Evolutionary conservation across 2,329 filamentous ascomycete genomes (phyloP).

Genomic region (Ceratocystiopsis brevicomis): DNA sequence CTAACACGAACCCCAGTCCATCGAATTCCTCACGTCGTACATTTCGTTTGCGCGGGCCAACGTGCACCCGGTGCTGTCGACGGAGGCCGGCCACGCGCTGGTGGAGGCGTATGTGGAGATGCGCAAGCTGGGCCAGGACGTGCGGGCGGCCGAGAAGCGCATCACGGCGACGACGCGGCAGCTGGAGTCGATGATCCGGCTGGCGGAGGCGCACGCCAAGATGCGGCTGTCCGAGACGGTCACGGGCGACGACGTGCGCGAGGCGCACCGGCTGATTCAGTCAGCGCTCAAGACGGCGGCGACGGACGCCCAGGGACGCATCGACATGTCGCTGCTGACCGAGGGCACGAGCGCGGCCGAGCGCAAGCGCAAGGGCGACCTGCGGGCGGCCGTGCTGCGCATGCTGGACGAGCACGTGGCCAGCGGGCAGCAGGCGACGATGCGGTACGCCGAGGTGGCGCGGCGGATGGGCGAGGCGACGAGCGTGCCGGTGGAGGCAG

Average conservation of each 20-base stretch:
- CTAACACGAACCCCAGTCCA: constrained; percentile 37
- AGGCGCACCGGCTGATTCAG: constrained; percentile 85
- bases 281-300: constrained; percentile 89
- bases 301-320: constrained; percentile 82
- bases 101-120: constrained; percentile 82
- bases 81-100: constrained; percentile 64
- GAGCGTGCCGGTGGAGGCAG: constrained; percentile 51
- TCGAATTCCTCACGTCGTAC: constrained; percentile 91
- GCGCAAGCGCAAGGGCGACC: constrained; percentile 59
- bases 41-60: constrained; percentile 88
- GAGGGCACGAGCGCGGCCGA: constrained; percentile 89
- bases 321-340: constrained; percentile 89
- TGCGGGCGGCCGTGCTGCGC: constrained; percentile 60
- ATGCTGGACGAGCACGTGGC: constrained; percentile 72
- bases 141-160: constrained; percentile 75
- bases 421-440: constrained; percentile 34
- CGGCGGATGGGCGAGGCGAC: constrained; percentile 53
- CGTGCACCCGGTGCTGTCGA: constrained; percentile 65
- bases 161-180: constrained; percentile 96
- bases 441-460: constrained; percentile 62
- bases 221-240: constrained; percentile 74
- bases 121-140: constrained; percentile 78
- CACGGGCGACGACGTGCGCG: constrained; percentile 62
- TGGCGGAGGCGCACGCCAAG: constrained; percentile 89
- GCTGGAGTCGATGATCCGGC: constrained; percentile 94